phyloP scores from a whole-genome alignment of 345 rosid genomes.

The Euphorbia peplus region DNA sequence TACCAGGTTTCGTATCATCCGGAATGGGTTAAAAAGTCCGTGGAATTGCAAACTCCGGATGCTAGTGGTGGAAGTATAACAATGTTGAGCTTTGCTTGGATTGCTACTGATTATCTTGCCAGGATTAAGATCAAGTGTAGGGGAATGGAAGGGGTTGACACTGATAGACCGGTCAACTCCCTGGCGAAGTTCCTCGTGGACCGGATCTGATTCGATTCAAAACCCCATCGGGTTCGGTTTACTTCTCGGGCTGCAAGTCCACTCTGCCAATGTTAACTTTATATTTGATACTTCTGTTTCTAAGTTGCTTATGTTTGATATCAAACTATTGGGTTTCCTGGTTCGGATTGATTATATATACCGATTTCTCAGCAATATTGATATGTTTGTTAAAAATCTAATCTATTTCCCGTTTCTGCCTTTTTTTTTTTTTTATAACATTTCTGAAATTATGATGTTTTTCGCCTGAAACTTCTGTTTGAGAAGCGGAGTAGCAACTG shows the following conservation, averaged over 20 bases:
- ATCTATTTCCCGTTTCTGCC: no score
- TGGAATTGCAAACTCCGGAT: conserved; percentile 44
- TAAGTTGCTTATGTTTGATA: no score
- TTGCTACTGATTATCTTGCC: conserved; percentile 84
- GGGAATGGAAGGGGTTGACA: conserved; percentile 33
- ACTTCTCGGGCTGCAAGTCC: conserved; percentile 17
- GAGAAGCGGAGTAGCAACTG: no score
- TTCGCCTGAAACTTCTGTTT: no score
- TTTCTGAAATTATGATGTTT: no score
- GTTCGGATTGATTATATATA: no score
- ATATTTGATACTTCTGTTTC: no score
- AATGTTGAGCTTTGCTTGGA: conserved; percentile 88
- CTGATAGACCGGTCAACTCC: conserved; percentile 57
- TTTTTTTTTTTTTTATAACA: no score
- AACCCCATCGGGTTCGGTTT: not conserved
- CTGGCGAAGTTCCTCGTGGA: conserved; percentile 60
- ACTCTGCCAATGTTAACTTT: conserved; percentile 15
- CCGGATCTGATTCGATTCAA: conserved; percentile 31
- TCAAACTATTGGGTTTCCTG: no score
- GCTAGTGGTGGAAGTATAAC: conserved; percentile 26
- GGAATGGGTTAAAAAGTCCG: conserved; percentile 55
- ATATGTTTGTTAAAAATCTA: no score
- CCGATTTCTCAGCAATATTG: no score
- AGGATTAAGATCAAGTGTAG: conserved; percentile 55
- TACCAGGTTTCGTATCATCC: conserved; percentile 85